Evolutionary conservation across 2,329 filamentous ascomycete species (phyloP).

Genomic region (Neoarthrinium moseri): DNA sequence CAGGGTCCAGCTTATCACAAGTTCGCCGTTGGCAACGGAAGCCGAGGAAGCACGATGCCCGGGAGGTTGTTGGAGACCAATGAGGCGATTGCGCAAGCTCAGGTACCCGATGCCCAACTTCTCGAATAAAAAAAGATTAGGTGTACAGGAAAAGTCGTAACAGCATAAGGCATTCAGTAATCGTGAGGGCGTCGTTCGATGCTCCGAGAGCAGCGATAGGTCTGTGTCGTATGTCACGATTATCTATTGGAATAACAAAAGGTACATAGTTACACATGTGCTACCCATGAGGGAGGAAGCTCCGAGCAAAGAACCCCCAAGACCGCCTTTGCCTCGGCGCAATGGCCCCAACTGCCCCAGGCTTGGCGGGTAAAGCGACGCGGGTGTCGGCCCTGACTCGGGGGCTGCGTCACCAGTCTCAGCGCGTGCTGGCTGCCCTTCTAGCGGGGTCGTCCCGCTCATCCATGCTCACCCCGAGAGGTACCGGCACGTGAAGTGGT

Average conservation of each 20-base stretch:
- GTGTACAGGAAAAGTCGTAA: too few species aligned
- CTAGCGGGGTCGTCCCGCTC: too few species aligned
- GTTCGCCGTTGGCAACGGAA: background rate
- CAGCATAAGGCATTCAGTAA: too few species aligned
- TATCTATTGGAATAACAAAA: background rate
- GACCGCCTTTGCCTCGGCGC: constrained; percentile 3
- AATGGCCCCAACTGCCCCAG: background rate
- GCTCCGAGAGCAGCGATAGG: too few species aligned
- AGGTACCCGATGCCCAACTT: background rate
- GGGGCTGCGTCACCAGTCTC: background rate
- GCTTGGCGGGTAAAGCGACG: background rate
- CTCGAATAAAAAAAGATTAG: background rate
- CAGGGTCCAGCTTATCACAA: background rate
- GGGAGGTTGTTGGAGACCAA: background rate
- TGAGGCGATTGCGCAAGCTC: constrained; percentile 1
- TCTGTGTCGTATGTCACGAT: constrained; percentile 3
- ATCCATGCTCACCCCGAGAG: too few species aligned
- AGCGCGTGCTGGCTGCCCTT: background rate
- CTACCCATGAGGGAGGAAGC: background rate
- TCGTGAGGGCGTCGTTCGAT: too few species aligned
- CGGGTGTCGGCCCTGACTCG: background rate
- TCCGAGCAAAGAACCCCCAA: background rate
- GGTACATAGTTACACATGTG: background rate
- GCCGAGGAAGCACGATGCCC: constrained; percentile 5
- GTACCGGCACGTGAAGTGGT: too few species aligned